Evolutionary conservation across 75 land plant genomes (phyloP).

Genomic region (Azolla pinnata): DNA sequence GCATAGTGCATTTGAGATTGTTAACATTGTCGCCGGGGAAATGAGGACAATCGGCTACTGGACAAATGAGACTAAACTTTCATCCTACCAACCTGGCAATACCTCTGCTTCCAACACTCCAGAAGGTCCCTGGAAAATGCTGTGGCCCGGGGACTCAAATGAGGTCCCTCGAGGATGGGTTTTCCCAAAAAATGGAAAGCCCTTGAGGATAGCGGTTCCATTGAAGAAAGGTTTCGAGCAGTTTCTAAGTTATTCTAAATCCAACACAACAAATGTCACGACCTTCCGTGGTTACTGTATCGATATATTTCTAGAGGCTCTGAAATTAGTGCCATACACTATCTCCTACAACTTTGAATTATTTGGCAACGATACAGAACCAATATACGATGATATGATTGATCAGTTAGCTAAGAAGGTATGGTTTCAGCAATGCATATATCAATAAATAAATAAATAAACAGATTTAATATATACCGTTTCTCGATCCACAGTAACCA

Average conservation of each 20-base stretch:
- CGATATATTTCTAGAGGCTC: slow-evolving; percentile 60
- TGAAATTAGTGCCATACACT: slow-evolving; percentile 52
- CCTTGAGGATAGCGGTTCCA: slow-evolving; percentile 57
- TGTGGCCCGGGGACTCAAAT: slow-evolving; percentile 66
- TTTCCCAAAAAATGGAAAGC: slow-evolving; percentile 49
- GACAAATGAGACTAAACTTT: slow-evolving; percentile 49
- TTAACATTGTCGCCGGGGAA: slow-evolving; percentile 56
- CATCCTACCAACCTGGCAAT: slow-evolving; percentile 34
- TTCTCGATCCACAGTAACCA: too few relatives aligned
- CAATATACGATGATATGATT: slow-evolving; percentile 44
- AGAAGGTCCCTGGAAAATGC: slow-evolving; percentile 9
- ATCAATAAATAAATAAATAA: too few relatives aligned
- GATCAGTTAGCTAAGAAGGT: slow-evolving; percentile 49
- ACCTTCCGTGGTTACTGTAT: slow-evolving; percentile 46
- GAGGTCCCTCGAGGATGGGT: slow-evolving; percentile 71
- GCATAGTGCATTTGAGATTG: slow-evolving; percentile 46
- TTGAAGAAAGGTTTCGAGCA: slow-evolving; percentile 32
- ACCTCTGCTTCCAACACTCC: not conserved
- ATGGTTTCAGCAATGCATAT: too few relatives aligned
- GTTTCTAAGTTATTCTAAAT: slow-evolving; percentile 29
- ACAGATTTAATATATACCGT: too few relatives aligned
- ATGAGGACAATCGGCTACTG: slow-evolving; percentile 44
- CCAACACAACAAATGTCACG: slow-evolving; percentile 17
- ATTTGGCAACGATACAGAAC: slow-evolving; percentile 38
- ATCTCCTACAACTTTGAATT: slow-evolving; percentile 25